Base-by-base conservation (phyloP, 2,329 filamentous ascomycete genomes). In the Epichloe uncinata region DNA sequence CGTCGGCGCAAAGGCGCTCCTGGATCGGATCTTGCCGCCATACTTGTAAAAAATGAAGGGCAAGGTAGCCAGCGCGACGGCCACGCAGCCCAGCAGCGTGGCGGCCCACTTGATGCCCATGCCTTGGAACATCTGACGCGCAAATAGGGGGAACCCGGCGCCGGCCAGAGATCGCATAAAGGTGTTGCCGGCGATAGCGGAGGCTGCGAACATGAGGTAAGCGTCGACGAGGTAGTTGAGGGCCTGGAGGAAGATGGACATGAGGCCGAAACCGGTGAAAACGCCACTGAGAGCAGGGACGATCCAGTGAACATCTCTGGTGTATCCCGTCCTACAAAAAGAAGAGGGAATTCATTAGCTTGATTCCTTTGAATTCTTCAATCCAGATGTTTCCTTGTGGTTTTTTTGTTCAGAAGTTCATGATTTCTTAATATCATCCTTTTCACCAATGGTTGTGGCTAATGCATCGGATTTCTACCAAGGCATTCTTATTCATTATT, bases 161-260 rank as follows among this genome's bases (percentile, higher is more conserved):
- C 85, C 87, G 54, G 82, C 84, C 8, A 89, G 70, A 0, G 85
- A 90, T 56, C 88, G 82, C 37, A 94, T 68, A 60, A 94, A 84
- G 0, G 86, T 85, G 66, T 90, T 93, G 20, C 82, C 87, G 5
- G 87, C 87, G 50, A 94, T 80, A 20, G 86, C 87, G 0, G 85
- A 90, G 11, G 87, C 87, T 1, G 88, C 80, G 58, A 81, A 81
- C 77, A 81, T 79, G 59, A 82, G 76, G 59, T 84, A 84, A 9
- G 80, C 81, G 59, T 91, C 86, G 51, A 90, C 82, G 3, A 91
- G 77, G 63, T 90, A 91, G 69, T 91, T 93, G 53, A 93, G 70
- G 12, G 82, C 74, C 56, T 87, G 84, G 36, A 93, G 78, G 72
- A 91, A 91, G 60, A 93, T 89, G 26, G 83, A 84, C 68, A 89